phyloP scores from a whole-genome alignment of 2,329 filamentous ascomycete genomes.

The Colletotrichum sublineola region DNA sequence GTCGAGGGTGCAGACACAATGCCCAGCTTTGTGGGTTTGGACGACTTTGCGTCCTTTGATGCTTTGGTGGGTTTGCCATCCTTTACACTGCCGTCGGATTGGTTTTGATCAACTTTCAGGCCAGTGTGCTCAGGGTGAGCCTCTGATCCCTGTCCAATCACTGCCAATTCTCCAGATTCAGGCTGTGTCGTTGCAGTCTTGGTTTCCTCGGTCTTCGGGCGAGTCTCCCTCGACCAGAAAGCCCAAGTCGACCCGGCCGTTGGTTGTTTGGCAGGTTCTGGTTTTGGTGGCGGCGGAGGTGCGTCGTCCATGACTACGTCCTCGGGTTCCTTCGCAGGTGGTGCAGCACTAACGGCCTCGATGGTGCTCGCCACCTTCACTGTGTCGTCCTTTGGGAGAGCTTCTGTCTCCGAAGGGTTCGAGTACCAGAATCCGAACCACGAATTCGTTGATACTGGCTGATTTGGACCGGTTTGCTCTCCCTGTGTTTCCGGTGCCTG shows the following conservation, averaged over 20 bases:
- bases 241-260: constrained; percentile 79
- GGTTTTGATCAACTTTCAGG: constrained; percentile 53
- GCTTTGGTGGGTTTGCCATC: constrained; percentile 46
- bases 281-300: constrained; percentile 48
- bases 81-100: constrained; percentile 53
- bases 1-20: constrained; percentile 46
- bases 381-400: constrained; percentile 11
- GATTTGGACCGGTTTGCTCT: constrained; percentile 42
- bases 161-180: constrained; percentile 67
- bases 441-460: constrained; percentile 47
- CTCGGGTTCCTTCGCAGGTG: constrained; percentile 50
- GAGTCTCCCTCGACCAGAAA: constrained; percentile 79
- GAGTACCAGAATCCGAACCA: constrained; percentile 59
- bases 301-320: constrained; percentile 62
- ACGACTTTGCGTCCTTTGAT: constrained; percentile 43
- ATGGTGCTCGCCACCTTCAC: constrained; percentile 39
- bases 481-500: constrained; percentile 24
- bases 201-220: constrained; percentile 52
- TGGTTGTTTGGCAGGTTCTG: constrained; percentile 49
- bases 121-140: constrained; percentile 65
- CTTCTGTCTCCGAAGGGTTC: constrained; percentile 38
- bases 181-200: constrained; percentile 44
- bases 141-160: constrained; percentile 70
- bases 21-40: constrained; percentile 45
- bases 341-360: constrained; percentile 29